Evolutionary conservation across 2,329 filamentous ascomycete species (phyloP).

Genomic region (Scedosporium apiospermum): DNA sequence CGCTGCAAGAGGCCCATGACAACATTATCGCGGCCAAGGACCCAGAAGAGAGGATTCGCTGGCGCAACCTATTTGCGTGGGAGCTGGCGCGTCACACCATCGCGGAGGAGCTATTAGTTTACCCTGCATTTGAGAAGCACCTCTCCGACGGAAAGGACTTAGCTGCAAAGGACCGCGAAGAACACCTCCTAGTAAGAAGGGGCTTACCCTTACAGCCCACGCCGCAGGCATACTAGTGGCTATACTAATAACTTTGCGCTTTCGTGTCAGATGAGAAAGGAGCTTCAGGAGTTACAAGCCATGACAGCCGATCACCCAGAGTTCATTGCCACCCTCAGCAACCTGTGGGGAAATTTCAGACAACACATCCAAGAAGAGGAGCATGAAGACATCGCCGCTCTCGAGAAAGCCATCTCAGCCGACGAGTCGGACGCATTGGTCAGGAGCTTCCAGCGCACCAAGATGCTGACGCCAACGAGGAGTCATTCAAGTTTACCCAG

Average conservation of each 20-base stretch:
- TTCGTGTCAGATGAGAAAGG: slow-evolving; percentile 35
- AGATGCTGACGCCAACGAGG: slow-evolving; percentile 41
- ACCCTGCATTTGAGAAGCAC: slow-evolving; percentile 42
- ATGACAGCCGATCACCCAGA: slow-evolving; percentile 26
- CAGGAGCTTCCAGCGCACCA: slow-evolving; percentile 38
- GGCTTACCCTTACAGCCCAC: background rate
- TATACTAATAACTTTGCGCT: background rate
- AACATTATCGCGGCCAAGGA: slow-evolving; percentile 23
- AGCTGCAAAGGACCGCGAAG: slow-evolving; percentile 35
- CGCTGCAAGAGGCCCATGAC: slow-evolving; percentile 26
- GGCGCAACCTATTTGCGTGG: slow-evolving; percentile 38
- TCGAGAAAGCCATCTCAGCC: slow-evolving; percentile 31
- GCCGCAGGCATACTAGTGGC: background rate
- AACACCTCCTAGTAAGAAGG: slow-evolving; percentile 32
- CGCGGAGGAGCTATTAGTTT: slow-evolving; percentile 40
- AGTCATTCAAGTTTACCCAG: slow-evolving; percentile 41
- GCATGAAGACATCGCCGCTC: slow-evolving; percentile 32
- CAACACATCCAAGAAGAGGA: slow-evolving; percentile 43
- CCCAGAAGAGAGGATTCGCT: slow-evolving; percentile 27
- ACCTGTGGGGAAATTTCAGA: slow-evolving; percentile 31
- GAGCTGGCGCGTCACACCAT: slow-evolving; percentile 37
- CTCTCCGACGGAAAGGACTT: slow-evolving; percentile 30
- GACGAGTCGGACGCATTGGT: slow-evolving; percentile 25
- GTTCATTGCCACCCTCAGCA: slow-evolving; percentile 32
- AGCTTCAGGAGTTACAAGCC: slow-evolving; percentile 38